phyloP scores from a whole-genome alignment of 1,284 basidiomycete species.

The Microbotryum silenes-acaulis region DNA sequence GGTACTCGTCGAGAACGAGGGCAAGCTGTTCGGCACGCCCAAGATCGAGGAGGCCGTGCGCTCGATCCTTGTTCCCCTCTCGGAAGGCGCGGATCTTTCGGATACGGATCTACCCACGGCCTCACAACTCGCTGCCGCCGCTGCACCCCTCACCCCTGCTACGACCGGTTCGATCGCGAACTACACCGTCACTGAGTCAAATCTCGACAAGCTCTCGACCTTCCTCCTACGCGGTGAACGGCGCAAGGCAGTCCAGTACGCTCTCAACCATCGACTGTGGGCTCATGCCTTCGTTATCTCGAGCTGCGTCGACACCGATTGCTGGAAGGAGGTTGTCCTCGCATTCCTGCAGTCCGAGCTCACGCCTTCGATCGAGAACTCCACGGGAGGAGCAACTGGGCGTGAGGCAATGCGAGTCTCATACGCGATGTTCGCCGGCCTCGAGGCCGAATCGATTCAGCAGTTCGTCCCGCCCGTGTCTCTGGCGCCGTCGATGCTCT shows the following conservation, averaged over 20 bases:
- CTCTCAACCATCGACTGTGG: slow-evolving; percentile 82
- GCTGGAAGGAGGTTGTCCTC: slow-evolving; percentile 75
- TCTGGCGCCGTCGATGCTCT: slow-evolving; percentile 38
- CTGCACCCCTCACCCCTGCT: neutral
- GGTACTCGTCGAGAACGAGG: slow-evolving; percentile 77
- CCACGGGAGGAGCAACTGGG: slow-evolving; percentile 43
- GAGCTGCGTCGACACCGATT: slow-evolving; percentile 82
- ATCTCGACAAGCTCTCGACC: slow-evolving; percentile 69
- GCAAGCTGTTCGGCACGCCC: slow-evolving; percentile 54
- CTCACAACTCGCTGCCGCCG: slow-evolving; percentile 24
- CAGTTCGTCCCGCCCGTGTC: slow-evolving; percentile 60
- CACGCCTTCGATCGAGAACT: slow-evolving; percentile 38
- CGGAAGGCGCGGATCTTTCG: neutral
- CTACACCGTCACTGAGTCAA: slow-evolving; percentile 49
- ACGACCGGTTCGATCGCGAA: slow-evolving; percentile 36
- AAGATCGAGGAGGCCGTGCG: slow-evolving; percentile 60
- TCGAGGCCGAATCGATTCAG: slow-evolving; percentile 65
- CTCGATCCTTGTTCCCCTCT: slow-evolving; percentile 54
- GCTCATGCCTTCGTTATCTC: slow-evolving; percentile 93
- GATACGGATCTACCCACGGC: slow-evolving; percentile 23
- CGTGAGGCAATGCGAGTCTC: slow-evolving; percentile 68
- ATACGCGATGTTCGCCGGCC: slow-evolving; percentile 79
- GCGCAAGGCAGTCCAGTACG: slow-evolving; percentile 77
- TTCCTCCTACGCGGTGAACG: slow-evolving; percentile 76
- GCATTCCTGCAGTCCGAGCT: slow-evolving; percentile 81